Percentiles rank a stretch among this genome's conserved stretches.
These are phyloP conservation scores for Tylopilus orsonianus DNA, from an alignment of 1,284 basidiomycete species.

Conservation along the genomic window DNA sequence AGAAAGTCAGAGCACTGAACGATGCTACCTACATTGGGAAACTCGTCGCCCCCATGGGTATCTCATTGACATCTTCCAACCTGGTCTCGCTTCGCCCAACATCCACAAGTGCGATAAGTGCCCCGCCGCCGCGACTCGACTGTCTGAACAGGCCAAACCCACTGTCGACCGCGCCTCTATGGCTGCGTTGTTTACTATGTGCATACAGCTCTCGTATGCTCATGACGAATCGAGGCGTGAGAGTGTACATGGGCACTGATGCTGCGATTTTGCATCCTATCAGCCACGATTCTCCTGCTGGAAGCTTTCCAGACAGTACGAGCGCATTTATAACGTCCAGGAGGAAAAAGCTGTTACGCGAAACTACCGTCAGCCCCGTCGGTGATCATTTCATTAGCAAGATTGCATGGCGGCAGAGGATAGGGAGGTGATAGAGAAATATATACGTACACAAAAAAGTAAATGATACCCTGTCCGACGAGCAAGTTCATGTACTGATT, in stretches of 20 bases:
- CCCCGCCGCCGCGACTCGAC: too few species aligned
- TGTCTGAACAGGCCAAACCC: not conserved
- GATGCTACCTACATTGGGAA: too few species aligned
- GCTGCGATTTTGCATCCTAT: not conserved
- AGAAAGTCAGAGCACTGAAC: too few species aligned
- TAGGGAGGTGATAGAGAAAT: not conserved
- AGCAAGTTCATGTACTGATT: constrained; percentile 3
- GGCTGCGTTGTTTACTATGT: not conserved
- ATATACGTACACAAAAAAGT: not conserved
- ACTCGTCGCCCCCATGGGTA: too few species aligned
- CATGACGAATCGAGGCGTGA: not conserved
- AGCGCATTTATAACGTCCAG: not conserved
- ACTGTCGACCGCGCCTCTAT: not conserved
- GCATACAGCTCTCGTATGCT: not conserved
- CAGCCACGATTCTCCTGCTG: not conserved
- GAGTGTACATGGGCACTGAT: not conserved
- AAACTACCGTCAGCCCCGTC: too few species aligned
- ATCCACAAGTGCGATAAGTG: too few species aligned
- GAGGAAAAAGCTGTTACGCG: not conserved
- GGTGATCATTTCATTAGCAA: too few species aligned
- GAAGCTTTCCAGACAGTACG: too few species aligned
- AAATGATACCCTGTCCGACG: not conserved
- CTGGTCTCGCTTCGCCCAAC: too few species aligned
- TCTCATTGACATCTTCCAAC: too few species aligned
- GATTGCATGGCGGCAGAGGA: too few species aligned